These are phyloP conservation scores for Tephrocybe rancida DNA, from an alignment of 768 basidiomycete species.

Conservation along the genomic window DNA sequence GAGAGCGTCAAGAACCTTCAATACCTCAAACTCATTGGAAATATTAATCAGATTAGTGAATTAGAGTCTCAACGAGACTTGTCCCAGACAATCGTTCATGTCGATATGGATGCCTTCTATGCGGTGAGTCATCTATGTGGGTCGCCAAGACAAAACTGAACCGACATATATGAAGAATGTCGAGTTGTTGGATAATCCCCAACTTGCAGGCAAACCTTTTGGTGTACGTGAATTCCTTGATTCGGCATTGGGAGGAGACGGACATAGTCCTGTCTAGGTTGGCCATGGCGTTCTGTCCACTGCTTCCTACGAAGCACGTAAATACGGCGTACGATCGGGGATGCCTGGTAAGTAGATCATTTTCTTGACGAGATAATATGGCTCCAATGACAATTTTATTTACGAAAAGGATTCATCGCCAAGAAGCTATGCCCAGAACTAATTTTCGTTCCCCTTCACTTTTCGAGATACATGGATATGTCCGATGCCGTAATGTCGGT, in stretches of 20 bases:
- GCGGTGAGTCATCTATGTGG: constrained; percentile 41
- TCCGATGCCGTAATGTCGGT: constrained; percentile 74
- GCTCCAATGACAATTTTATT: not conserved
- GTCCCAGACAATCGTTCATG: constrained; percentile 84
- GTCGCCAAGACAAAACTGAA: not conserved
- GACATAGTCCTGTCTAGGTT: constrained; percentile 60
- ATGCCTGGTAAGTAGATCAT: constrained; percentile 77
- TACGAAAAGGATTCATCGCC: constrained; percentile 76
- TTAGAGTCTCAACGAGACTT: constrained; percentile 80
- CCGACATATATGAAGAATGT: constrained; percentile 46
- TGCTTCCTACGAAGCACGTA: constrained; percentile 91
- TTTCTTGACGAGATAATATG: not conserved
- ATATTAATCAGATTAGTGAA: constrained; percentile 53
- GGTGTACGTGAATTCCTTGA: constrained; percentile 45
- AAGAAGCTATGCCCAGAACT: constrained; percentile 93
- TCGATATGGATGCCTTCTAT: constrained; percentile 96
- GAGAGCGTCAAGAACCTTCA: constrained; percentile 21
- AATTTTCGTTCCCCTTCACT: constrained; percentile 62
- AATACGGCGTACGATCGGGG: constrained; percentile 88
- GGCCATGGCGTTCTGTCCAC: constrained; percentile 85
- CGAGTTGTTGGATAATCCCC: constrained; percentile 67
- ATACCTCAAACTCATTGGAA: not conserved
- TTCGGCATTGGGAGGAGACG: too few species aligned
- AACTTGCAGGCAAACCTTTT: constrained; percentile 72
- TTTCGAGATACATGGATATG: constrained; percentile 67